Evolutionary conservation across 495 filamentous ascomycete species (phyloP).

Genomic region (Tuber microsphaerosporum): DNA sequence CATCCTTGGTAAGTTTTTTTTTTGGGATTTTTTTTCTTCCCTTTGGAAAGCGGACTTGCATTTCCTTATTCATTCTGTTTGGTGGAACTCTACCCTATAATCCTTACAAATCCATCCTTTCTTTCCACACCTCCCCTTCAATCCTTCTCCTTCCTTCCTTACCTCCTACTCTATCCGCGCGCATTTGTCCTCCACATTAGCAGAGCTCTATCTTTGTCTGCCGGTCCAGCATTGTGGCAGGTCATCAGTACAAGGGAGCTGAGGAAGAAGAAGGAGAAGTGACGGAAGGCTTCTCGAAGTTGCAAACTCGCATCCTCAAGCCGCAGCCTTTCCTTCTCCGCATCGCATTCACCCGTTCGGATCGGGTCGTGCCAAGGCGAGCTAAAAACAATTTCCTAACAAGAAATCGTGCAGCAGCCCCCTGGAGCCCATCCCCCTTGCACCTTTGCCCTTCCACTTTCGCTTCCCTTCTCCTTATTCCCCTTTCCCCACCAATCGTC

Average conservation of each 20-base stretch:
- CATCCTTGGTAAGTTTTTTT: not conserved
- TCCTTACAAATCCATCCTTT: conserved; percentile 17
- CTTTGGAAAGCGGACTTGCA: not conserved
- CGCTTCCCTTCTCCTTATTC: conserved; percentile 22
- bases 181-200: conserved; percentile 27
- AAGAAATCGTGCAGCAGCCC: conserved; percentile 31
- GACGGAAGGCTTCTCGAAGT: conserved; percentile 33
- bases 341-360: conserved; percentile 26
- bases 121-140: conserved; percentile 15
- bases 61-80: conserved; percentile 3
- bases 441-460: conserved; percentile 29
- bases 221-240: conserved; percentile 22
- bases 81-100: not conserved
- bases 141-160: conserved; percentile 8
- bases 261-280: conserved; percentile 20
- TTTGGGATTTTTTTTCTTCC: not conserved
- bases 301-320: conserved; percentile 15
- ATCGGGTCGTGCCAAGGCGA: conserved; percentile 27
- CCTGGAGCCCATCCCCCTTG: conserved; percentile 29
- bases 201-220: conserved; percentile 15
- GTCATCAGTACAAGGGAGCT: conserved; percentile 14
- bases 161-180: conserved; percentile 28
- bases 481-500: conserved; percentile 22
- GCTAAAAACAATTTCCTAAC: conserved; percentile 26
- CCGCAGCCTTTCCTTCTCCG: conserved; percentile 16